Evolutionary conservation across 179 eudicot species (phyloP), one percentile per base, ranked within the genome.

Genomic region (Beta macrorhiza): DNA sequence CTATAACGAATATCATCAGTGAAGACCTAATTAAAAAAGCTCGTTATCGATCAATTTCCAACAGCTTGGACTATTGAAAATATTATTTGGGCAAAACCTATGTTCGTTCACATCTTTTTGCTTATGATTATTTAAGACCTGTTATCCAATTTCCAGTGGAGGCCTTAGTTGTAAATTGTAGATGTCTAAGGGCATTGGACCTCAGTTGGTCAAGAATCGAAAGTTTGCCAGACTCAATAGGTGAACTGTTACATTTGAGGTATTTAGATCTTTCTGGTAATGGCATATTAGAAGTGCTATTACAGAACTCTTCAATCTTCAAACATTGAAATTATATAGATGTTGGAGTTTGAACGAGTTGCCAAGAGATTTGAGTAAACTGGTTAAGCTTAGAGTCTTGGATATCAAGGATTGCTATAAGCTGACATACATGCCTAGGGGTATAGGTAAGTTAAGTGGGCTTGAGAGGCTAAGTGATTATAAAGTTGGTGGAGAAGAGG

Each of bases 371-470:
- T 10, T 81, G 1, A n/a, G 57, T 6, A 84, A 72, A 0, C 7
- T 84, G 1, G 76, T 77, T 0, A 72, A 81, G 13, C 83, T 81
- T 5, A 78, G 32, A 32, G 32, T 12, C 5, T 47, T 83, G 57
- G 51, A 82, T 44, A 16, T 63, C 25, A 10, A 4, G 0, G 0
- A 10, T 0, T 72, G 77, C n/a, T 0, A 0, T 0, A 5, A 22
- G 2, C 5, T 85, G 55, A 56, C 22, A 53, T 20, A 7, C 1
- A 79, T 85, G 75, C 81, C 87, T 13, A 7, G 1, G 0, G 72
- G 71, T 29, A 32, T 85, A 47, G 76, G 47, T 7, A 42, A 32
- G 76, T 58, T 85, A 20, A 79, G 75, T 20, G 1, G 25, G 72
- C 85, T 82, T 57, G 44, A n/a, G 1, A 52, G 52, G 22, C 29